Evolutionary conservation across 140 eudicot genomes (phyloP), one percentile per base, ranked within the genome.

Genomic region (Ambrosia hybrid): DNA sequence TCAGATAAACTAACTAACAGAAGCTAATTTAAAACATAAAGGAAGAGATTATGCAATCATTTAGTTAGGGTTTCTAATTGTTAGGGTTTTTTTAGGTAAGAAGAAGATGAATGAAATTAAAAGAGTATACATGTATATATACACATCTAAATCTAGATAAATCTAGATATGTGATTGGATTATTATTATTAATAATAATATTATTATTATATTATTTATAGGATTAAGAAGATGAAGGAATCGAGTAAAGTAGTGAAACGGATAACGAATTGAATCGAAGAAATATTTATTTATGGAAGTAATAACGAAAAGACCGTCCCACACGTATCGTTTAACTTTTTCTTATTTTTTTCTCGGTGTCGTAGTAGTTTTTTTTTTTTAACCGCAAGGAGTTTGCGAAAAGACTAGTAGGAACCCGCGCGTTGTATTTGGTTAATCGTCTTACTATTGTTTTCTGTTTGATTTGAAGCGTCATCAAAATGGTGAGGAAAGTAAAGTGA

Each of bases 191-290:
- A 1, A 30, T 21, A 30, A 0, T 30, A 30, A 1, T 30, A 30
- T 30, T 30, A 30, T 30, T 30, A 30, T 30, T 30, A 30, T 30
- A 30, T 21, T 78, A 55, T 46, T 10, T 15, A 51, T 64, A 60
- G 3, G 51, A 60, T 37, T 49, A 8, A 3, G 57, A 62, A 8
- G 51, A 63, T 11, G 67, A 61, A 13, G 71, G 26, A 21, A 71
- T 72, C 59, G 72, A 70, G 73, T 17, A 78, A 72, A 65, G 82
- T 78, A 72, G 82, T 5, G 65, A 65, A 65, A 72, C 16, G 43
- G 81, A 76, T 78, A 78, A 78, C 70, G 70, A 66, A 78, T 11
- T 57, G 70, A 72, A 71, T 55, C 21, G 62, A 43, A 74, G 82
- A 57, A 65, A 30, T 30, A 30, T 30, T 30, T 30, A 72, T 65